Evolutionary conservation across 1,284 basidiomycete species (phyloP).

Genomic region (Cerioporus squamosus): DNA sequence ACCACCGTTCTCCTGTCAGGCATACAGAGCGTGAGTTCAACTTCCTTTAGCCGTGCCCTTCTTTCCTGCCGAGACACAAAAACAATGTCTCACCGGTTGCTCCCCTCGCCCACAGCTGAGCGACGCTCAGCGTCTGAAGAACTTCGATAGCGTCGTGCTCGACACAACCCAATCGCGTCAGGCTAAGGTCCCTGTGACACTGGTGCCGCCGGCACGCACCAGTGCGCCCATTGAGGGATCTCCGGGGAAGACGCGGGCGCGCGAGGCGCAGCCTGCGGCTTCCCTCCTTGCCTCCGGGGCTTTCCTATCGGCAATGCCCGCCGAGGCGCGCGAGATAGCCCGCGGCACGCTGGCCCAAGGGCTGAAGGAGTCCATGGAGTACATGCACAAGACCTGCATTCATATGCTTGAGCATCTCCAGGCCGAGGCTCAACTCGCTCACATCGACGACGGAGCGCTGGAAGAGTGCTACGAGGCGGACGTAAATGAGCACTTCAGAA

Average conservation of each 20-base stretch:
- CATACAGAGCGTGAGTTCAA: constrained; percentile 13
- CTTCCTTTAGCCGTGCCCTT: not conserved
- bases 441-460: constrained; percentile 4
- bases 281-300: constrained; percentile 11
- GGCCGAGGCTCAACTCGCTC: constrained; percentile 12
- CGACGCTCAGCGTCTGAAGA: constrained; percentile 13
- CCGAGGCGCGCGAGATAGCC: constrained; percentile 12
- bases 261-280: constrained; percentile 7
- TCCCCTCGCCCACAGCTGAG: constrained; percentile 6
- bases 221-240: constrained; percentile 1
- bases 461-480: constrained; percentile 11
- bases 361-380: constrained; percentile 3
- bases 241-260: constrained; percentile 8
- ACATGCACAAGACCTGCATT: constrained; percentile 5
- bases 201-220: constrained; percentile 6
- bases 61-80: not conserved
- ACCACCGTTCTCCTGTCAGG: constrained; percentile 48
- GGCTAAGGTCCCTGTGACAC: constrained; percentile 9
- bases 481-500: constrained; percentile 1
- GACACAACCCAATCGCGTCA: constrained; percentile 12
- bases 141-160: constrained; percentile 19
- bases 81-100: not conserved
- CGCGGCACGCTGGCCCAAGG: constrained; percentile 9
- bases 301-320: constrained; percentile 20
- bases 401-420: constrained; percentile 16